Conservation (phyloP, 2,329 filamentous ascomycete genomes). For the Fusarium mundagurra region DNA sequence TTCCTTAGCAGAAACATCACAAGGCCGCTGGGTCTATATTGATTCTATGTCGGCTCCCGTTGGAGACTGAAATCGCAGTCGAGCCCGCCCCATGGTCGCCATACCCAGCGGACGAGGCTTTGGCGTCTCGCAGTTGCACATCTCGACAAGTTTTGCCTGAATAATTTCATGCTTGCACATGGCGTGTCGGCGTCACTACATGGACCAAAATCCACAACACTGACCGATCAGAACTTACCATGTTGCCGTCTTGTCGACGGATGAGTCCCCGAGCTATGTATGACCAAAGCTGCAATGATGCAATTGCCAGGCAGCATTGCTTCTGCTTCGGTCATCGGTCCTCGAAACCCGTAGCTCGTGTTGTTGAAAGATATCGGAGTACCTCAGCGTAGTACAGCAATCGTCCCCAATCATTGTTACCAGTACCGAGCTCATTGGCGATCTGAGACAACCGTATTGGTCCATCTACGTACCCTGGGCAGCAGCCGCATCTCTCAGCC, state of each 20-base stretch:
- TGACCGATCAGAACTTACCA: constrained; percentile 6
- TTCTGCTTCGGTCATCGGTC: constrained; percentile 18
- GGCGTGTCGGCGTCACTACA: constrained; percentile 30
- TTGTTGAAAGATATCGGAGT: constrained; percentile 23
- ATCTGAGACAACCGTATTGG: constrained; percentile 35
- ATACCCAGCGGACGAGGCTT: constrained; percentile 3
- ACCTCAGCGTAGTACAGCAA: constrained; percentile 16
- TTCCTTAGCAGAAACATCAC: constrained; percentile 30
- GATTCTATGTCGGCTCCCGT: constrained; percentile 38
- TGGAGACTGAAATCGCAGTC: constrained; percentile 29
- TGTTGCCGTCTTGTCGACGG: constrained; percentile 5
- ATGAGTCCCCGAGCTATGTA: constrained; percentile 26
- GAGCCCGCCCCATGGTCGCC: constrained; percentile 9
- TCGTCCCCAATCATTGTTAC: constrained; percentile 14
- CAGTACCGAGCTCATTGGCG: constrained; percentile 28
- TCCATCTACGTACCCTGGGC: constrained; percentile 13
- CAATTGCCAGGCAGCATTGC: constrained; percentile 22
- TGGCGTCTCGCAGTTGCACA: constrained; percentile 29
- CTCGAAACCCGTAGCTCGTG: constrained; percentile 33
- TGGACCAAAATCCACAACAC: constrained; percentile 23
- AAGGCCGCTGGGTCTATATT: constrained; percentile 34
- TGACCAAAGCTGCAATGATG: constrained; percentile 35
- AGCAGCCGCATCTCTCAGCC: constrained; percentile 15
- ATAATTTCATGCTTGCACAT: constrained; percentile 29
- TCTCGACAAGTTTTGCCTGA: constrained; percentile 37